Evolutionary conservation across 768 basidiomycete species (phyloP).

Genomic region (Lentinula sp.): DNA sequence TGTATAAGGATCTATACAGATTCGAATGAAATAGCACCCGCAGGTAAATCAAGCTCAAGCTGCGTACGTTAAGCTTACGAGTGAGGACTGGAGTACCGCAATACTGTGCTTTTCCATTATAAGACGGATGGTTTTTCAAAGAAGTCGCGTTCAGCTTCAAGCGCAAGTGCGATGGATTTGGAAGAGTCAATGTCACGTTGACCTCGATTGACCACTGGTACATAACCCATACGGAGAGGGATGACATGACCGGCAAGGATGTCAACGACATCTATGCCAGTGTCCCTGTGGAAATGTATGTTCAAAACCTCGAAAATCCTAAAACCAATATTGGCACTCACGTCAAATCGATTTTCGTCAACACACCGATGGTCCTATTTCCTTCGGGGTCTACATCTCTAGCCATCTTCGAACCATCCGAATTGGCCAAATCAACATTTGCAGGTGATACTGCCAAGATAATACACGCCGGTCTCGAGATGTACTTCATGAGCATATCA

Average conservation of each 20-base stretch:
- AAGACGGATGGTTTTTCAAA: constrained; percentile 91
- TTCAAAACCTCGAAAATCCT: constrained; percentile 21
- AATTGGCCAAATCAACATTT: constrained; percentile 97
- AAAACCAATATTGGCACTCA: constrained; percentile 30
- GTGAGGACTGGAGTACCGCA: constrained; percentile 98
- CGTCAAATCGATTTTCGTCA: constrained; percentile 99
- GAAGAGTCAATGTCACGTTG: constrained; percentile 93
- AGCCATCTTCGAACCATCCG: constrained; percentile 94
- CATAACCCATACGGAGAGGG: constrained; percentile 93
- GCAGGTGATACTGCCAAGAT: constrained; percentile 94
- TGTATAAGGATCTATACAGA: constrained; percentile 88
- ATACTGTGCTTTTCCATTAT: constrained; percentile 90
- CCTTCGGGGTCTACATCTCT: constrained; percentile 97
- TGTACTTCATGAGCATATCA: constrained; percentile 95
- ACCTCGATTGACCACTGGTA: constrained; percentile 97
- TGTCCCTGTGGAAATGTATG: constrained; percentile 64
- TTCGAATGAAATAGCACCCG: not conserved
- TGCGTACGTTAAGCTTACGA: constrained; percentile 82
- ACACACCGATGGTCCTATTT: constrained; percentile 94
- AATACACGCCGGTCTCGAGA: constrained; percentile 92
- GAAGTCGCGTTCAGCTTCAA: constrained; percentile 87
- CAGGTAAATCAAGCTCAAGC: not conserved
- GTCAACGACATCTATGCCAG: constrained; percentile 96
- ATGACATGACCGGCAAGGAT: constrained; percentile 97
- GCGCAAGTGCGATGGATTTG: constrained; percentile 78